Evolutionary conservation across 1,139 yeast species (phyloP).

Genomic region (Geotrichum restrictum): DNA sequence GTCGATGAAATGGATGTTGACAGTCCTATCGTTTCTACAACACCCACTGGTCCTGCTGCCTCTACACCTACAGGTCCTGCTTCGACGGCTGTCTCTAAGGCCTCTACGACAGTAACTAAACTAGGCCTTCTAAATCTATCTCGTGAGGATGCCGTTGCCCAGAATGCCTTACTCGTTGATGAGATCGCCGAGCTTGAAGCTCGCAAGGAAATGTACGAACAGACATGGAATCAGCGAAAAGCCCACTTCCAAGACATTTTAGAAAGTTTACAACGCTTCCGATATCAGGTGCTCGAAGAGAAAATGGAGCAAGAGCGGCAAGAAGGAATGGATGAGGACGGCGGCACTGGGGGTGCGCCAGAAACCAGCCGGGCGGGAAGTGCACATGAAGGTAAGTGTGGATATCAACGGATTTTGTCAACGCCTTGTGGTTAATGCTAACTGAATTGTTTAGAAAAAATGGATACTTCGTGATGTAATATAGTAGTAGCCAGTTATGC

Average conservation of each 20-base stretch:
- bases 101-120: slow-evolving; percentile 20
- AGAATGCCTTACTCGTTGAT: slow-evolving; percentile 27
- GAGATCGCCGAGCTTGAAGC: slow-evolving; percentile 33
- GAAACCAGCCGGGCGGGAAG: slow-evolving; percentile 4
- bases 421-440: background rate
- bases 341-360: slow-evolving; percentile 3
- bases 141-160: slow-evolving; percentile 28
- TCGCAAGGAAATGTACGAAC: slow-evolving; percentile 26
- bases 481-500: background rate
- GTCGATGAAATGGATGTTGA: slow-evolving; percentile 2
- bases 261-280: slow-evolving; percentile 28
- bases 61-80: background rate
- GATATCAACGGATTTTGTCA: too few relatives aligned
- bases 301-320: slow-evolving; percentile 23
- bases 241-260: slow-evolving; percentile 29
- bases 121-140: slow-evolving; percentile 30
- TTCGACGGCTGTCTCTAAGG: background rate
- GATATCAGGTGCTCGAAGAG: slow-evolving; percentile 24
- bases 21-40: background rate
- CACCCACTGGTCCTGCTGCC: background rate
- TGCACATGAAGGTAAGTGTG: slow-evolving; percentile 6
- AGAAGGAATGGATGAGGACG: slow-evolving; percentile 20
- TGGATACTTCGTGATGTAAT: slow-evolving; percentile 14
- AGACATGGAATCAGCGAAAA: slow-evolving; percentile 30
- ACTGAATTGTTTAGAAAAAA: slow-evolving; percentile 11